Conservation (phyloP, 31 red algal genomes). For the Pterothamnion heteromorphum region DNA sequence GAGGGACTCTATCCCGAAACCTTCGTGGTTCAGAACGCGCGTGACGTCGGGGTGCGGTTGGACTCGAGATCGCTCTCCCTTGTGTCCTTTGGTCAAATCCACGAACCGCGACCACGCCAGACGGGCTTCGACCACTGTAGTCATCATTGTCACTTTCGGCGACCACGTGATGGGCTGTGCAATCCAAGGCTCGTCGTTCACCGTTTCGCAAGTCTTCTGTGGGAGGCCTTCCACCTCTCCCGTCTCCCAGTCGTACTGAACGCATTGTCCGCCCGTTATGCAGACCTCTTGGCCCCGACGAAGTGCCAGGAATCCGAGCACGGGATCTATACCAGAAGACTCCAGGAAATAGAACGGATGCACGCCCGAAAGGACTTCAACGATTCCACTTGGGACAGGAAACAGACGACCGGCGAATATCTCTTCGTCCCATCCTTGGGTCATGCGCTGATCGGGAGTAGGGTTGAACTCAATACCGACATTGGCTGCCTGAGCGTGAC, state of each 20-base stretch:
- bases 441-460: neutral
- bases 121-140: neutral
- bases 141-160: neutral
- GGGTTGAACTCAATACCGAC: neutral
- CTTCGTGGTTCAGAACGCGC: neutral
- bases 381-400: neutral
- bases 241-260: neutral
- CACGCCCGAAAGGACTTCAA: neutral
- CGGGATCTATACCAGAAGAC: neutral
- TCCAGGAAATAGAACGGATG: too few relatives aligned
- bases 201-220: neutral
- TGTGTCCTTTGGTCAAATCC: neutral
- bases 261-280: neutral
- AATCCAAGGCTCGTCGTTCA: neutral
- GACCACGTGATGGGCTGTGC: neutral
- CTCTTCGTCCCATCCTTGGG: neutral
- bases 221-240: neutral
- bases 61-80: neutral
- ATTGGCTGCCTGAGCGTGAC: neutral
- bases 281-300: neutral
- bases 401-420: neutral
- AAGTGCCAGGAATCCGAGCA: neutral
- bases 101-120: neutral
- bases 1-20: neutral
- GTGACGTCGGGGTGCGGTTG: neutral